These are phyloP conservation scores for Globisporangium sylvaticum DNA, from an alignment of 352 stramenopile species.

Conservation along the genomic window DNA sequence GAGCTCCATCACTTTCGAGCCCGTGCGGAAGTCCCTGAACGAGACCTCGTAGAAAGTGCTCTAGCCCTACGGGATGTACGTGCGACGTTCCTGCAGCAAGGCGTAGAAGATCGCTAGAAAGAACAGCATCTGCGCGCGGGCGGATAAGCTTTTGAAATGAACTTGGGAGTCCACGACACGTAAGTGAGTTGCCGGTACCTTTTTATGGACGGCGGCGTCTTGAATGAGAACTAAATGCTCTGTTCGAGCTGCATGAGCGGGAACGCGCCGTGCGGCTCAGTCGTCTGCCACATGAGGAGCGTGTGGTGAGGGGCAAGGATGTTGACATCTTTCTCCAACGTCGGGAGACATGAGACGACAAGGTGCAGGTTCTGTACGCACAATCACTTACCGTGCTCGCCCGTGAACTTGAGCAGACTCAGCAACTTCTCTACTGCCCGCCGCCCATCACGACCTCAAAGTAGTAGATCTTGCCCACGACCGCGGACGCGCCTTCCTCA, in stretches of 20 bases:
- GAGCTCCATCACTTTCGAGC: slow-evolving; percentile 87
- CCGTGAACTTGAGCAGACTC: slow-evolving; percentile 66
- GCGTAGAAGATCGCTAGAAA: slow-evolving; percentile 90
- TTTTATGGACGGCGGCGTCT: slow-evolving; percentile 93
- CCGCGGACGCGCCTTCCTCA: no score
- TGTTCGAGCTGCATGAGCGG: slow-evolving; percentile 90
- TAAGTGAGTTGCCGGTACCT: slow-evolving; percentile 95
- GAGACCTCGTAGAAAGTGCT: slow-evolving; percentile 97
- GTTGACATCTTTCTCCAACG: slow-evolving; percentile 90
- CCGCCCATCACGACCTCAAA: no score
- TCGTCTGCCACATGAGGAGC: slow-evolving; percentile 95
- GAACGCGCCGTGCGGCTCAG: slow-evolving; percentile 89
- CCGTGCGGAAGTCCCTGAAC: slow-evolving; percentile 91
- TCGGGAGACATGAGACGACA: slow-evolving; percentile 91
- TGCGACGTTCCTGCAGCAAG: slow-evolving; percentile 79
- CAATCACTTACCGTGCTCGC: slow-evolving; percentile 89
- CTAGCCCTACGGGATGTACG: slow-evolving; percentile 94
- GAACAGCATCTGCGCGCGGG: slow-evolving; percentile 79
- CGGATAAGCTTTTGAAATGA: slow-evolving; percentile 43
- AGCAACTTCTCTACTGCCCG: slow-evolving; percentile 91
- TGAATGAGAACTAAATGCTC: slow-evolving; percentile 94
- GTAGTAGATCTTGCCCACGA: no score
- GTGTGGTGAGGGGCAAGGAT: slow-evolving; percentile 62
- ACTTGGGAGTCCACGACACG: slow-evolving; percentile 77
- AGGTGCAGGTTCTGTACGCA: slow-evolving; percentile 97